Evolutionary conservation across 805 yeast species (phyloP).

Genomic region (Kazachstania kunashirensis): DNA sequence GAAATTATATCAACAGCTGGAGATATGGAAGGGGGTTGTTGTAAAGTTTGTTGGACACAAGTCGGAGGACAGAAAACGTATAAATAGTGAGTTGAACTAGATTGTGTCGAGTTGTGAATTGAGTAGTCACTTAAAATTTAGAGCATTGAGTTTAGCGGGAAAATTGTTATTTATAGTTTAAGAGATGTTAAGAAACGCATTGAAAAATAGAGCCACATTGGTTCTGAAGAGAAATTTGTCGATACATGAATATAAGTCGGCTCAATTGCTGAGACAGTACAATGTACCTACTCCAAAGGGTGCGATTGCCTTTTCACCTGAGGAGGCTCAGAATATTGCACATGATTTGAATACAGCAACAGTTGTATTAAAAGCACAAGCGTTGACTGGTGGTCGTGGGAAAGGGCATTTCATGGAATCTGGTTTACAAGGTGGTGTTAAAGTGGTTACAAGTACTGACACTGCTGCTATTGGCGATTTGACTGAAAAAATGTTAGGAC

Average conservation of each 20-base stretch:
- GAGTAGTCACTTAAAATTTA: too few species aligned
- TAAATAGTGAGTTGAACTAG: too few species aligned
- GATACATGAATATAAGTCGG: slow-evolving; percentile 93
- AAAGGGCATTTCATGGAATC: slow-evolving; percentile 87
- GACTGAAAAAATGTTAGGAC: slow-evolving; percentile 83
- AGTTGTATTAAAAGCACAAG: slow-evolving; percentile 95
- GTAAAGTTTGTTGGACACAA: too few species aligned
- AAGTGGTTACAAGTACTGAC: slow-evolving; percentile 53
- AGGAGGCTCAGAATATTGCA: slow-evolving; percentile 80
- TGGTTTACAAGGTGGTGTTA: slow-evolving; percentile 95
- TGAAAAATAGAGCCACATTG: neutral
- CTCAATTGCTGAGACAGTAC: slow-evolving; percentile 69
- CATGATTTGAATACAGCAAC: slow-evolving; percentile 54
- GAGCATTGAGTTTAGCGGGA: too few species aligned
- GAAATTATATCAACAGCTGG: too few species aligned
- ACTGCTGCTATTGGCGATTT: slow-evolving; percentile 80
- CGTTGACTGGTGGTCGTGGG: slow-evolving; percentile 99
- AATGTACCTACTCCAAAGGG: slow-evolving; percentile 91
- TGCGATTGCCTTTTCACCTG: slow-evolving; percentile 79
- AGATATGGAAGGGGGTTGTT: too few species aligned
- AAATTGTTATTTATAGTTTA: too few species aligned
- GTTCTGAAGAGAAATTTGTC: slow-evolving; percentile 58
- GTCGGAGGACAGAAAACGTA: too few species aligned
- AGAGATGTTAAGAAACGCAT: slow-evolving; percentile 5
- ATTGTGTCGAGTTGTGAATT: too few species aligned